Conservation (phyloP, 2,329 filamentous ascomycete species). For the Calonectria montana region DNA sequence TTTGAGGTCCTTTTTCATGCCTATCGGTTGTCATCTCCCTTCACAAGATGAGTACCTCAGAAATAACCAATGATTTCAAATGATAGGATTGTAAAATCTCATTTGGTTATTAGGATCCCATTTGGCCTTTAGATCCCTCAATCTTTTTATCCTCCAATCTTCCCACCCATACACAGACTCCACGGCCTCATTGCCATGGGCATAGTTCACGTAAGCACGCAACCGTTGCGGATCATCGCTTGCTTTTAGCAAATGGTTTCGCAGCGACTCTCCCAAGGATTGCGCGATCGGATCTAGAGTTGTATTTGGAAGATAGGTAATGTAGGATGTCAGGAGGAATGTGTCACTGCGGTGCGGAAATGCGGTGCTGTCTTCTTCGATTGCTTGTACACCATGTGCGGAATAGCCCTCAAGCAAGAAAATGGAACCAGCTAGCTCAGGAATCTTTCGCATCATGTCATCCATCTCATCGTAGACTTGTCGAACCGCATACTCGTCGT, state of each 20-base stretch:
- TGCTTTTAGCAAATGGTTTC: slow-evolving; percentile 11
- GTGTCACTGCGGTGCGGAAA: slow-evolving; percentile 30
- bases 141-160: slow-evolving; percentile 55
- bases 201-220: slow-evolving; percentile 33
- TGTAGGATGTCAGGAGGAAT: slow-evolving; percentile 20
- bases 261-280: slow-evolving; percentile 22
- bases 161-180: slow-evolving; percentile 28
- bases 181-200: slow-evolving; percentile 25
- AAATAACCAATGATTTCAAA: not conserved
- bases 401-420: slow-evolving; percentile 67
- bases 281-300: slow-evolving; percentile 19
- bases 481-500: slow-evolving; percentile 44
- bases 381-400: slow-evolving; percentile 20
- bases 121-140: slow-evolving; percentile 57
- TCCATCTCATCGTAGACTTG: slow-evolving; percentile 47
- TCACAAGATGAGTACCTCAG: too few species aligned
- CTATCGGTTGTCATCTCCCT: too few species aligned
- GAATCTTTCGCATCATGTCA: slow-evolving; percentile 25
- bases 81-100: slow-evolving; percentile 41
- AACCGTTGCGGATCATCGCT: slow-evolving; percentile 24
- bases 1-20: too few species aligned
- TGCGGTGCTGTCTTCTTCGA: slow-evolving; percentile 18
- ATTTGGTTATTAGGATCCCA: slow-evolving; percentile 55
- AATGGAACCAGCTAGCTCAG: slow-evolving; percentile 43
- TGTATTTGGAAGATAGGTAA: slow-evolving; percentile 29